Base-by-base conservation (phyloP, 225 moss, liverwort and hornwort genomes). In the Antitrichia curtipendula region DNA sequence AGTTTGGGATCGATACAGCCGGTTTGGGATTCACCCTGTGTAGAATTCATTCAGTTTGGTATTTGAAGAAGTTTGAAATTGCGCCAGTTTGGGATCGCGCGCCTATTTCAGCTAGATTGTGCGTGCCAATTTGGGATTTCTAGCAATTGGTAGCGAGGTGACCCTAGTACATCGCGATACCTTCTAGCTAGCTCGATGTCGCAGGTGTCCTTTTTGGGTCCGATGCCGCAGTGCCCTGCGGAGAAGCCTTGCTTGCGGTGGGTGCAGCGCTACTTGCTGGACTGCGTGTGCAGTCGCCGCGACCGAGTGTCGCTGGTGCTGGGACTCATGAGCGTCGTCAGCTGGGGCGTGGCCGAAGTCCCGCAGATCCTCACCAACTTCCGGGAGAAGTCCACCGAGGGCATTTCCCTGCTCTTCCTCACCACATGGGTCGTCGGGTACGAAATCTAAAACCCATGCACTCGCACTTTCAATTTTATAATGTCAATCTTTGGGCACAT, bases 311-410 rank as follows among this genome's bases (percentile, higher is more conserved):
- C 98, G 28, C 80, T 99, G 40, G 72, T 38, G 38, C 90, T 99
- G 28, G 98, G 98, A 29, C 66, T 99, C 41, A 40, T 95, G 60
- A 97, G 98, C 73, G 96, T 99, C 52, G 31, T 79, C 56, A 94
- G 97, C 91, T 99, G 97, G 98, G 97, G 98, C 23, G 89, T 97
- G 22, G 97, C 98, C 7, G 97, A 99, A 83, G 96, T 99, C 68
- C 98, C 98, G 20, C 98, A 99, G 86, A 99, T 99, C 80, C 84
- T 97, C 54, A 99, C 98, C 80, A 99, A 99, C 90, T 99, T 94
- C 87, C 89, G 88, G 16, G 96, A 95, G 89, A 95, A 94, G 90
- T 93, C 90, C 79, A 97, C 98, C 25, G 98, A 99, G 83, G 98
- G 98, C 29, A 86, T 99, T 31, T 97, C 98, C 12, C 90, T 99